A percentile compares a stretch with the other conserved stretches of the same genome.
phyloP scores from a whole-genome alignment of 148 eudicot genomes.

The Cornus florida region DNA sequence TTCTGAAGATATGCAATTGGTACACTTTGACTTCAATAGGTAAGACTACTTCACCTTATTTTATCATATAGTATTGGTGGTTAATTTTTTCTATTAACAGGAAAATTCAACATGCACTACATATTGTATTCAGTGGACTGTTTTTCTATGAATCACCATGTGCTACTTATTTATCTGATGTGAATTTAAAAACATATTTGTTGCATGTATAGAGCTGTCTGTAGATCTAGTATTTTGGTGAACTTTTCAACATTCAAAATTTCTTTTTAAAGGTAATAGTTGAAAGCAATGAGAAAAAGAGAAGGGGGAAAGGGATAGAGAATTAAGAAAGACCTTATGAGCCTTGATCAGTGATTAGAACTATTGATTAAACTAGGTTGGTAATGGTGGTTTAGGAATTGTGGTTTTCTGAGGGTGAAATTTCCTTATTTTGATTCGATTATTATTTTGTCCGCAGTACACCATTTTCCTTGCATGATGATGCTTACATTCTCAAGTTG shows the following conservation, averaged over 20 bases:
- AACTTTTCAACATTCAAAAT: too few species aligned
- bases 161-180: too few species aligned
- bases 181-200: neutral
- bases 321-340: neutral
- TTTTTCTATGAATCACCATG: too few species aligned
- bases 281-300: neutral
- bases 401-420: neutral
- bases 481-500: conserved; percentile 62
- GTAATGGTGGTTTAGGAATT: too few species aligned
- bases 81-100: too few species aligned
- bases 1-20: conserved; percentile 83
- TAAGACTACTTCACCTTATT: conserved; percentile 10
- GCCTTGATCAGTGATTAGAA: neutral
- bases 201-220: neutral
- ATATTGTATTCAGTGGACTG: too few species aligned
- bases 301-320: neutral
- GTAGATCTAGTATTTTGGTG: too few species aligned
- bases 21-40: conserved; percentile 83
- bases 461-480: conserved; percentile 76
- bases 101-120: too few species aligned
- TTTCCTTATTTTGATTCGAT: neutral
- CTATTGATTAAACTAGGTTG: too few species aligned
- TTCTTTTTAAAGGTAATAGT: too few species aligned
- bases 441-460: conserved; percentile 38
- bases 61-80: neutral